Conservation (phyloP, 805 yeast genomes). For the Candida vaughaniae region DNA sequence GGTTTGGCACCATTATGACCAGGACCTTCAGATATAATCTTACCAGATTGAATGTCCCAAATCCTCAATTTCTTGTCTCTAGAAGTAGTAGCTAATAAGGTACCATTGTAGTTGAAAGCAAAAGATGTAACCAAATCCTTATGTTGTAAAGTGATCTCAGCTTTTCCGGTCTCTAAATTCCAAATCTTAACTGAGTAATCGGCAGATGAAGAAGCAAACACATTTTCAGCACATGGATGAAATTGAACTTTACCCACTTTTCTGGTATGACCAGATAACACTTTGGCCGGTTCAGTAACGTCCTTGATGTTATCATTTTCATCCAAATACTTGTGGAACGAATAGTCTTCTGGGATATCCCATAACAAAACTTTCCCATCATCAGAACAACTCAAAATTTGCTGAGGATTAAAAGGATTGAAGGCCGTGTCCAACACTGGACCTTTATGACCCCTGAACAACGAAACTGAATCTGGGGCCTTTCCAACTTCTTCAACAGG, state of each 20-base stretch:
- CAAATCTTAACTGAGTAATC: conserved; percentile 91
- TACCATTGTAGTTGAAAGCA: conserved; percentile 87
- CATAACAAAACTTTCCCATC: conserved; percentile 80
- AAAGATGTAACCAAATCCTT: conserved; percentile 92
- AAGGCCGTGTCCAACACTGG: conserved; percentile 94
- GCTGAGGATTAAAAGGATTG: conserved; percentile 81
- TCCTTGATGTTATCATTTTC: conserved; percentile 61
- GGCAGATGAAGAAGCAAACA: conserved; percentile 85
- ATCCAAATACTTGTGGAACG: conserved; percentile 60
- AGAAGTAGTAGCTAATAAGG: conserved; percentile 80
- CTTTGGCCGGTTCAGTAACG: conserved; percentile 61
- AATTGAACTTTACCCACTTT: conserved; percentile 91
- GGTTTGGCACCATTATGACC: conserved; percentile 95
- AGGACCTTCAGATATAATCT: conserved; percentile 75
- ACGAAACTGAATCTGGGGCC: conserved; percentile 88
- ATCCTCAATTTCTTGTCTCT: conserved; percentile 88
- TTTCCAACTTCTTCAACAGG: conserved; percentile 87
- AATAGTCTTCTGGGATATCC: conserved; percentile 82
- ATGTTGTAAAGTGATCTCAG: conserved; percentile 72
- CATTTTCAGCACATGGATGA: conserved; percentile 85
- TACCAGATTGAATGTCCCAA: conserved; percentile 83
- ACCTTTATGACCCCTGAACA: conserved; percentile 94
- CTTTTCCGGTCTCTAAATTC: conserved; percentile 78
- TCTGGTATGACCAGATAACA: conserved; percentile 81
- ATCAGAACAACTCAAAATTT: conserved; percentile 77